Base-by-base conservation (phyloP, 2,329 filamentous ascomycete genomes). In the Clonostachys rosea region DNA sequence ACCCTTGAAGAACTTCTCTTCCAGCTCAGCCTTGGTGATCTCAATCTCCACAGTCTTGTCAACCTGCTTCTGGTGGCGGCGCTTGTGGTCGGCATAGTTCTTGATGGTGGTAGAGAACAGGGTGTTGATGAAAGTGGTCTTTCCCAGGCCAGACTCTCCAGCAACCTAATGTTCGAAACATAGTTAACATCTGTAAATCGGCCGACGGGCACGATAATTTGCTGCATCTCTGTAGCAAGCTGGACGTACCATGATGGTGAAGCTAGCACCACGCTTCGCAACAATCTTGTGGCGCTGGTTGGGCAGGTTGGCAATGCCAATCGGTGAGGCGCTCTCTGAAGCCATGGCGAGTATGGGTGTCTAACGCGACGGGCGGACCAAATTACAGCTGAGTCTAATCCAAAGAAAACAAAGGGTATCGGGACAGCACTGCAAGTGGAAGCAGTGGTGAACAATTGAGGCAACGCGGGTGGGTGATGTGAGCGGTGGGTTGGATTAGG, bases 1-100 rank as follows among this genome's bases (percentile, higher is more conserved):
- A 96, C 92, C 92, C 83, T 99, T 99, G 87, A 99, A 99, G 81
- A 99, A 99, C 79, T 99, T 99, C 86, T 99, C 94, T 76, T 99
- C 94, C 54, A 99, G 78, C 78, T 99, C 94, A 50, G 94, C 94
- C 83, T 99, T 99, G 70, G 94, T 99, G 68, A 99, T 99, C 74
- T 99, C 94, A 60, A 99, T 99, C 78, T 99, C 95, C 56, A 99
- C 94, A 11, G 94, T 99, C 83, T 97, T 97, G 78, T 99, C 94
- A 59, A 97, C 84, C 79, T 99, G 94, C 84, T 99, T 99, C 75
- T 94, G 89, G 74, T 99, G 94, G 66, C 94, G 89, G 73, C 91
- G 89, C 82, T 96, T 96, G 83, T 99, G 92, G 74, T 99, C 94
- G 81, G 94, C 94, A 72, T 99, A 99, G 83, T 97, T 99, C 83